A percentile compares a stretch with the other conserved stretches of the same genome.
Conservation (phyloP, 768 basidiomycete species). For the Termitomyces bulborhizus region DNA sequence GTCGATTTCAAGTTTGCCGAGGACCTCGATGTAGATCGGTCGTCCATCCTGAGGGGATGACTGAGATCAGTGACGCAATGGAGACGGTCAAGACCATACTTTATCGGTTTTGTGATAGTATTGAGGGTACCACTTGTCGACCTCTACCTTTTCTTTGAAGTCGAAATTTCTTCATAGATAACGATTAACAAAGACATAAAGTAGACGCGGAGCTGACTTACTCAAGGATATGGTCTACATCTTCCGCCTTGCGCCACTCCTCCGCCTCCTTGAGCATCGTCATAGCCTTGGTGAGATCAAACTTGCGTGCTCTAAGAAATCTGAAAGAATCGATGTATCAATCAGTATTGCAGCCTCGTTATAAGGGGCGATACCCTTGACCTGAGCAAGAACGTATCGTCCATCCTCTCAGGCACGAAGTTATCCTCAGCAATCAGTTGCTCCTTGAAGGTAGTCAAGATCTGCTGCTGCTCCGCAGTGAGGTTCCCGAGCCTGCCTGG, state of each 20-base stretch:
- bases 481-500: slow-evolving; percentile 81
- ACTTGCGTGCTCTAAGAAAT: slow-evolving; percentile 91
- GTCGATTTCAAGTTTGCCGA: slow-evolving; percentile 84
- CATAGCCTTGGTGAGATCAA: slow-evolving; percentile 79
- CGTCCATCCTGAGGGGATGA: slow-evolving; percentile 67
- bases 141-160: slow-evolving; percentile 75
- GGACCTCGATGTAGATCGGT: slow-evolving; percentile 90
- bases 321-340: slow-evolving; percentile 27
- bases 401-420: slow-evolving; percentile 61
- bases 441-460: slow-evolving; percentile 61
- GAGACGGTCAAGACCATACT: slow-evolving; percentile 32
- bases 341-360: not conserved
- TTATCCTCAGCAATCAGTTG: slow-evolving; percentile 54
- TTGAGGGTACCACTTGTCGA: slow-evolving; percentile 92
- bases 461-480: slow-evolving; percentile 48
- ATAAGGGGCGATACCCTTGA: not conserved
- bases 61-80: slow-evolving; percentile 1
- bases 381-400: slow-evolving; percentile 19
- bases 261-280: slow-evolving; percentile 78
- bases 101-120: slow-evolving; percentile 96
- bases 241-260: slow-evolving; percentile 86
- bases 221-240: slow-evolving; percentile 69
- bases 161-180: slow-evolving; percentile 59
- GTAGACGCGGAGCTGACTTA: slow-evolving; percentile 25
- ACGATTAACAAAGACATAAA: not conserved